Conservation (phyloP, 2,329 filamentous ascomycete species). For the Eurotiales sp. region DNA sequence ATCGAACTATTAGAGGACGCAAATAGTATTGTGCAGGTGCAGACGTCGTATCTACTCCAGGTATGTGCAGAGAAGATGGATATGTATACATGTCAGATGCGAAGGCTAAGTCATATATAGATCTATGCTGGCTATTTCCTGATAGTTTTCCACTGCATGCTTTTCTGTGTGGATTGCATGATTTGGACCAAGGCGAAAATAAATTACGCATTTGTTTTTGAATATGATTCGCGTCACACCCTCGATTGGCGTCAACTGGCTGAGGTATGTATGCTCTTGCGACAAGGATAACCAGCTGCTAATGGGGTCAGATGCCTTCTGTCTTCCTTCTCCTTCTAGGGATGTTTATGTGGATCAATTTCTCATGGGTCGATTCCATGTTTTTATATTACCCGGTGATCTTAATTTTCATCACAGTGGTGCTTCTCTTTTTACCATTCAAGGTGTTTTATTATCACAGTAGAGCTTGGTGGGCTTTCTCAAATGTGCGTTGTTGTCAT, state of each 20-base stretch:
- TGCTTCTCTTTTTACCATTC: conserved; percentile 71
- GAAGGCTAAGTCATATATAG: conserved; percentile 38
- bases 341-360: conserved; percentile 85
- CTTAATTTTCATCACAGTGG: conserved; percentile 63
- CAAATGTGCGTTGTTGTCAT: conserved; percentile 61
- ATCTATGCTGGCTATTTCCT: conserved; percentile 92
- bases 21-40: conserved; percentile 47
- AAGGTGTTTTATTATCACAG: conserved; percentile 71
- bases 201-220: conserved; percentile 96
- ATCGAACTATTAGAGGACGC: conserved; percentile 41
- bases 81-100: too few relatives aligned
- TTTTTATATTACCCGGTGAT: conserved; percentile 86
- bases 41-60: conserved; percentile 68
- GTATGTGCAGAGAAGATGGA: conserved; percentile 28
- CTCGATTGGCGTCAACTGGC: conserved; percentile 86
- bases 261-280: conserved; percentile 49
- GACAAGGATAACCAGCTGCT: background rate
- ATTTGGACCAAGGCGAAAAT: conserved; percentile 81
- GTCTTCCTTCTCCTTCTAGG: conserved; percentile 74
- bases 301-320: conserved; percentile 63
- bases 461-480: conserved; percentile 81
- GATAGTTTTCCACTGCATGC: conserved; percentile 69
- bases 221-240: conserved; percentile 82
- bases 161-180: conserved; percentile 83
- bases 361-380: conserved; percentile 64